Evolutionary conservation across 352 stramenopile genomes (phyloP).

Genomic region (Pythium vanterpoolii): DNA sequence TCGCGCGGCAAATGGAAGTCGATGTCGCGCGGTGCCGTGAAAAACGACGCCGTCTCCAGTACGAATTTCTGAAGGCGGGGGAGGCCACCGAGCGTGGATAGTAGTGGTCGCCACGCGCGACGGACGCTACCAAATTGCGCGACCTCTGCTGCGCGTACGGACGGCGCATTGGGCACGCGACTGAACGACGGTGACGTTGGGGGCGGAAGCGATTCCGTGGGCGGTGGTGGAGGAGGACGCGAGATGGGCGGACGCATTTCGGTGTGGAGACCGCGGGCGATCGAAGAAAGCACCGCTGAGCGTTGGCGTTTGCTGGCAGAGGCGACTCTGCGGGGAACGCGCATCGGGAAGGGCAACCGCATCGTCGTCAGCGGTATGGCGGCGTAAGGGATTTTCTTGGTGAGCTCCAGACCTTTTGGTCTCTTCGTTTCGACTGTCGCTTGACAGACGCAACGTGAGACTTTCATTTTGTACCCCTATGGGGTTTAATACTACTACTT

Average conservation of each 20-base stretch:
- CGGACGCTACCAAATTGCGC: constrained; percentile 50
- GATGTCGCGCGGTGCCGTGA: constrained; percentile 54
- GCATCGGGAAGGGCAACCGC: not conserved
- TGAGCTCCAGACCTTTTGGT: not conserved
- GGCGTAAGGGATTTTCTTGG: not conserved
- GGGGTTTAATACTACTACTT: constrained; percentile 3
- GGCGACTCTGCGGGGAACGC: not conserved
- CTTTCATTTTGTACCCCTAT: not conserved
- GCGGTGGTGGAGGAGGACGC: not conserved
- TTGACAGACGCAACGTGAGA: constrained; percentile 5
- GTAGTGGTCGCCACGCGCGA: constrained; percentile 46
- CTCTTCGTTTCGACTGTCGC: not conserved
- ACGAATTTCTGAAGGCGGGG: constrained; percentile 46
- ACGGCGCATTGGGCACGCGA: constrained; percentile 21
- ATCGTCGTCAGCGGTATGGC: not conserved
- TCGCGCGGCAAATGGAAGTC: constrained; percentile 60
- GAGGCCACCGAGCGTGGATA: constrained; percentile 37
- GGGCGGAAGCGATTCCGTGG: not conserved
- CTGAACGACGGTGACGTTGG: constrained; percentile 15
- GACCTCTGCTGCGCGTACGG: constrained; percentile 2
- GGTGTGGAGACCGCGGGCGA: not conserved
- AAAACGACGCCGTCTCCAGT: constrained; percentile 56
- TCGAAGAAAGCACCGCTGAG: not conserved
- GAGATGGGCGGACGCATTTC: not conserved
- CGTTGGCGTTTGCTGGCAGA: not conserved